phyloP scores from a whole-genome alignment of 2,329 filamentous ascomycete species.

The Colletotrichum scovillei region DNA sequence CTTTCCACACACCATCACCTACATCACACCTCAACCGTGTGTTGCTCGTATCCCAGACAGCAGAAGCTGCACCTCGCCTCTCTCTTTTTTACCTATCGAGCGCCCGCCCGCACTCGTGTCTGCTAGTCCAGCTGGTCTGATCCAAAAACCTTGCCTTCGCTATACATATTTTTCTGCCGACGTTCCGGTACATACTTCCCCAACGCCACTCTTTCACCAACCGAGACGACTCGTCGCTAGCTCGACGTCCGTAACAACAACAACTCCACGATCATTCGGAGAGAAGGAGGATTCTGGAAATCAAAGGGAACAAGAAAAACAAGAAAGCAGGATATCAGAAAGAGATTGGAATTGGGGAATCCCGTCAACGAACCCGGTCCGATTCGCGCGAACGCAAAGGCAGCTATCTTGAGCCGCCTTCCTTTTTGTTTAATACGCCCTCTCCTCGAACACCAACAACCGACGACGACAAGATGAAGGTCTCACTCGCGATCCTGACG shows the following conservation, averaged over 20 bases:
- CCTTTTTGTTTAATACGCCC: neutral
- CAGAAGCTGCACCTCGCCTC: neutral
- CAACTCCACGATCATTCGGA: neutral
- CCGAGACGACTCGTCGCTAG: conserved; percentile 17
- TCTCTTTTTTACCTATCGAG: conserved; percentile 9
- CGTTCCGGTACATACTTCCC: neutral
- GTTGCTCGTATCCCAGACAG: neutral
- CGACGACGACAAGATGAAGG: conserved; percentile 52
- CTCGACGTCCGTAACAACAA: conserved; percentile 17
- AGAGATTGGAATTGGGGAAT: conserved; percentile 1
- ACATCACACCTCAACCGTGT: neutral
- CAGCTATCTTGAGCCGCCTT: conserved; percentile 25
- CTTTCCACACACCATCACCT: neutral
- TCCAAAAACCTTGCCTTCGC: conserved; percentile 4
- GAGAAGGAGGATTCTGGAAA: neutral
- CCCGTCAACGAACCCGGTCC: neutral
- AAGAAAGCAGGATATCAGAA: conserved; percentile 2
- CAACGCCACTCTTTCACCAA: neutral
- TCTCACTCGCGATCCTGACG: conserved; percentile 49
- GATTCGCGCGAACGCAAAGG: neutral
- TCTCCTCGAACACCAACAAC: neutral
- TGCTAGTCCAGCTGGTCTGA: conserved; percentile 27
- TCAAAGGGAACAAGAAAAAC: neutral
- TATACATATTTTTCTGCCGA: conserved; percentile 10
- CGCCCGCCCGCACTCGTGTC: neutral